Base-by-base conservation (phyloP, 1,284 basidiomycete genomes). In the Wolfiporia cocos region DNA sequence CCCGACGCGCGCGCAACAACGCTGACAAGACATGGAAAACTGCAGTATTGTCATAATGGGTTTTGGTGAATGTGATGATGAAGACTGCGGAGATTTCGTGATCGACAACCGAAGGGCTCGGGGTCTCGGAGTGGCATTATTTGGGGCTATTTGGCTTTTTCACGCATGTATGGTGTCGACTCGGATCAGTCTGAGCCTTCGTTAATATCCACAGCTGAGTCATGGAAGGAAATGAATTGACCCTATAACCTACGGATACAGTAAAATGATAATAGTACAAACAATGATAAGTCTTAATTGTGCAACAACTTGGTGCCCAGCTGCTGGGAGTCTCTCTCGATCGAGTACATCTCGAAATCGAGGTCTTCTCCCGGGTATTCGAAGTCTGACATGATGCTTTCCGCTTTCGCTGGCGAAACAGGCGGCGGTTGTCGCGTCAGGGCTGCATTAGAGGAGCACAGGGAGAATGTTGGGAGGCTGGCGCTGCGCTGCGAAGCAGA, bases 261-360 rank as follows among this genome's bases (percentile, higher is more conserved):
- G 18, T 37, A 20, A 19, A 23, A 11, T 39, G 35, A 24, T 46
- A 42, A 29, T 17, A 17, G n/a, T 39, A 42, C 40, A 39, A 23
- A 23, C 32, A 15, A 26, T 38, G 12, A 14, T 29, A 37, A 21
- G 28, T 14, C 18, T 20, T 4, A 12, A 32, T 36, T 11, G 18
- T 41, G 38, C 21, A 44, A 18, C 23, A 59, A 24, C 45, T 53
- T 52, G 23, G 58, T 53, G 7, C 58, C 59, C 29, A 60, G 32
- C 42, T 62, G 57, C 52, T 62, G 58, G 32, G 47, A 56, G 23
- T 59, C 52, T 15, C 59, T 51, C 38, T 59, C 58, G 37, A 62
- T 55, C 20, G 50, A 43, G 41, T 59, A 57, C 53, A 60, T 43
- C 49, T 62, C 59, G 4, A 59, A 23, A 37, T 62, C 58, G 10